These are phyloP conservation scores for Apiospora phragmitis DNA, from an alignment of 2,329 filamentous ascomycete species.

Conservation along the genomic window DNA sequence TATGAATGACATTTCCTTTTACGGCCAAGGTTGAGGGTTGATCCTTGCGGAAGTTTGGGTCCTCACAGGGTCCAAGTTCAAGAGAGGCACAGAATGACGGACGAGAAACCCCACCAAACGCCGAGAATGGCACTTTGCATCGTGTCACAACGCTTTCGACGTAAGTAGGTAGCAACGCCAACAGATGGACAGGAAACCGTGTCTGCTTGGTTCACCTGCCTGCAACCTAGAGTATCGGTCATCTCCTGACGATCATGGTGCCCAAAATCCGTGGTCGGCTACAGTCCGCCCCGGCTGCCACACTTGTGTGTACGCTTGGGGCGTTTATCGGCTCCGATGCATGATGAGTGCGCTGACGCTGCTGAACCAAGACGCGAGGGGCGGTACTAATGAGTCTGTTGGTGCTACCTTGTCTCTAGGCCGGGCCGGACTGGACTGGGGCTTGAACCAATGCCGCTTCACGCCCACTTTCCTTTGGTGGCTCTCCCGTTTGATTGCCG, in stretches of 20 bases:
- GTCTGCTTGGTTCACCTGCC: not conserved
- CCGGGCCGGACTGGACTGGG: not conserved
- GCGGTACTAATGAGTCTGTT: not conserved
- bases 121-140: not conserved
- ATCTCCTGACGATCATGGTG: not conserved
- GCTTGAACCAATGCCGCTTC: not conserved
- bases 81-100: conserved; percentile 1
- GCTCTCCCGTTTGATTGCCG: not conserved
- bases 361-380: not conserved
- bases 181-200: not conserved
- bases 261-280: not conserved
- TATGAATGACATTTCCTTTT: conserved; percentile 1
- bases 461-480: not conserved
- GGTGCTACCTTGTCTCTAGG: not conserved
- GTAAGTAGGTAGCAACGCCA: not conserved
- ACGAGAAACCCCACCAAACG: not conserved
- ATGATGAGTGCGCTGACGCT: not conserved
- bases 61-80: not conserved
- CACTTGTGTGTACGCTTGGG: not conserved
- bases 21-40: not conserved
- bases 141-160: not conserved
- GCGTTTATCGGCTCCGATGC: not conserved
- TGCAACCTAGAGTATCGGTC: not conserved
- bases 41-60: not conserved
- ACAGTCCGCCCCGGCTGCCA: not conserved